phyloP scores from a whole-genome alignment of 768 basidiomycete genomes.

The Polyporus arcularius region DNA sequence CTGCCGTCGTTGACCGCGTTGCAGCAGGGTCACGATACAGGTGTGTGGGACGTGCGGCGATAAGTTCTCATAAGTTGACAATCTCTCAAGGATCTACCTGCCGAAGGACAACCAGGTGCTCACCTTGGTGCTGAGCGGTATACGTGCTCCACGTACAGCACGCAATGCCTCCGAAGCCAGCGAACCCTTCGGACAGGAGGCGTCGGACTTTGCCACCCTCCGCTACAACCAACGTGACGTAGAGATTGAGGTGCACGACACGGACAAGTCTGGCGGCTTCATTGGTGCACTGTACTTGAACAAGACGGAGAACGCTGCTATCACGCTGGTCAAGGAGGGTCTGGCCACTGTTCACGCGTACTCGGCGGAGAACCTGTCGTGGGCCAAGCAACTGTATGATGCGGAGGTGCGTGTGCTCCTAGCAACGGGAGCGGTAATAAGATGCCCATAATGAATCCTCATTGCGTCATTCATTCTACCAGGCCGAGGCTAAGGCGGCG shows the following conservation, averaged over 20 bases:
- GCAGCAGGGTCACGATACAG: constrained; percentile 96
- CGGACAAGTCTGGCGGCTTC: constrained; percentile 95
- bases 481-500: constrained; percentile 82
- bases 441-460: neutral
- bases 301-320: constrained; percentile 85
- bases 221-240: constrained; percentile 94
- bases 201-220: constrained; percentile 74
- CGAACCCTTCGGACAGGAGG: constrained; percentile 87
- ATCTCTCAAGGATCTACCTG: constrained; percentile 61
- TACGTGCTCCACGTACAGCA: constrained; percentile 87
- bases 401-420: constrained; percentile 62
- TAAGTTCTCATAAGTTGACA: neutral
- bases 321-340: constrained; percentile 83
- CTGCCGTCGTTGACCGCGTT: constrained; percentile 91
- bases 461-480: constrained; percentile 1
- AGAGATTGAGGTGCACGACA: constrained; percentile 86
- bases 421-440: neutral
- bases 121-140: constrained; percentile 90
- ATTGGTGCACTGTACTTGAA: constrained; percentile 86
- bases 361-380: constrained; percentile 81
- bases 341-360: constrained; percentile 86
- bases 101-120: constrained; percentile 92
- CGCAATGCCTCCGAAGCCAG: constrained; percentile 80
- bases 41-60: constrained; percentile 51
- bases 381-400: constrained; percentile 76